Evolutionary conservation across 2,329 filamentous ascomycete species (phyloP).

Genomic region (Trichoderma afroharzianum): DNA sequence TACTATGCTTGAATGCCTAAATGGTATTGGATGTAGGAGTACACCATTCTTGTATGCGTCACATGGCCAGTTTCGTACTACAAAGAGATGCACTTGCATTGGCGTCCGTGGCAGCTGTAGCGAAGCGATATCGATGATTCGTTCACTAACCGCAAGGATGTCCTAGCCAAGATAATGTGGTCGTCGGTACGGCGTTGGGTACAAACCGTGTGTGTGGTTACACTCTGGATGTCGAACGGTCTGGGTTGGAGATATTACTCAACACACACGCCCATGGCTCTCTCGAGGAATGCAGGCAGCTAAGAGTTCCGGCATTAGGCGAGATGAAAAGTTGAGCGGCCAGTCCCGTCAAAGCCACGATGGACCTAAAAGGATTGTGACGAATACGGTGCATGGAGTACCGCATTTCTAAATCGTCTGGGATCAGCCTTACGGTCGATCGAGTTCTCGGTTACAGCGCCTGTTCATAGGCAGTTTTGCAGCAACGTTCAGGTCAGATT

Average conservation of each 20-base stretch:
- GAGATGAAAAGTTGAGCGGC: neutral
- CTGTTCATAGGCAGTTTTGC: neutral
- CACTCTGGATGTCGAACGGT: neutral
- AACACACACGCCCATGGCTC: neutral
- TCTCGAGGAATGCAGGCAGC: neutral
- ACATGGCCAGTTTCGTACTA: slow-evolving; percentile 2
- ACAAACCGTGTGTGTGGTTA: neutral
- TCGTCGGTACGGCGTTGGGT: neutral
- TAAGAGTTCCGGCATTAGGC: neutral
- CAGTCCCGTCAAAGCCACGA: neutral
- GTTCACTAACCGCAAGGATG: neutral
- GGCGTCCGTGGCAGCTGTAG: neutral
- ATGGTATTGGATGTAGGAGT: neutral
- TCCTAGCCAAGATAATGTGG: neutral
- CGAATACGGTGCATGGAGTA: neutral
- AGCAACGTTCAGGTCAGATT: neutral
- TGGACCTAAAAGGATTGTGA: neutral
- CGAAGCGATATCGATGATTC: neutral
- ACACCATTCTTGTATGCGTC: neutral
- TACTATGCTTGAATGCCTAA: neutral
- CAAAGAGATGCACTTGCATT: neutral
- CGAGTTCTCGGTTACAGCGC: neutral
- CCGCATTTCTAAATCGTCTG: neutral
- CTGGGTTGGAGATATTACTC: neutral
- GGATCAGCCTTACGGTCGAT: neutral